Evolutionary conservation across 2,329 filamentous ascomycete species (phyloP), one percentile per base, ranked within the genome.

Genomic region (Chrysoporthe puriensis): DNA sequence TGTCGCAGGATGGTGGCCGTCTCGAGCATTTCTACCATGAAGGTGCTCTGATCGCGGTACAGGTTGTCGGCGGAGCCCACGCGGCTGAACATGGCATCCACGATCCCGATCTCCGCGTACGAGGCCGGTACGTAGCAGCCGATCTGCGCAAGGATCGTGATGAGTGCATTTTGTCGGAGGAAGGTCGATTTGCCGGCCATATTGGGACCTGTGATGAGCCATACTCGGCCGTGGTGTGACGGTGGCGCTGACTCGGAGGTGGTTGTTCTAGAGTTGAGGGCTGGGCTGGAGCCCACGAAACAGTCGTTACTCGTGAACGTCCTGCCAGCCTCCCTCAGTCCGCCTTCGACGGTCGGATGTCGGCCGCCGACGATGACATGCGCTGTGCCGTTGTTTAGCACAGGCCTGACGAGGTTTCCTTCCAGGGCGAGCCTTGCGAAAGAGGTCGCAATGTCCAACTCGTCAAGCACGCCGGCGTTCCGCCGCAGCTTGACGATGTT

Each of bases 1-100:
- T 92, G 86, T 69, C 91, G 92, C 63, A 99, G 85, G 64, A 99
- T 99, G 36, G 91, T 86, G 1, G 95, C 94, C 26, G 96, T 97
- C 80, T 99, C 96, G 2, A 97, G 86, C 96, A 99, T 99, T 81
- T 99, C 96, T 1, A 98, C 93, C 96, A 99, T 98, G 79, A 99
- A 99, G 0, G 96, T 99, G 64, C 93, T 97, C 78, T 98, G 94
- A 80, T 97, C 92, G 62, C 89, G 88, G 81, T 92, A 97, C n/a
- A 99, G 84, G 76, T 97, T 95, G 78, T 99, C 96, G 1, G 95
- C 96, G 0, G 94, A 96, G 1, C 96, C 96, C 32, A 96, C 91
- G 76, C 96, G 92, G 76, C 91, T 96, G 82, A 97, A 98, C 64
- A 99, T 91, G 74, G 95, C 93, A 79, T 99, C 96, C n/a, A 97